Conservation (phyloP, 805 yeast genomes). For the Yamadazyma laniorum region DNA sequence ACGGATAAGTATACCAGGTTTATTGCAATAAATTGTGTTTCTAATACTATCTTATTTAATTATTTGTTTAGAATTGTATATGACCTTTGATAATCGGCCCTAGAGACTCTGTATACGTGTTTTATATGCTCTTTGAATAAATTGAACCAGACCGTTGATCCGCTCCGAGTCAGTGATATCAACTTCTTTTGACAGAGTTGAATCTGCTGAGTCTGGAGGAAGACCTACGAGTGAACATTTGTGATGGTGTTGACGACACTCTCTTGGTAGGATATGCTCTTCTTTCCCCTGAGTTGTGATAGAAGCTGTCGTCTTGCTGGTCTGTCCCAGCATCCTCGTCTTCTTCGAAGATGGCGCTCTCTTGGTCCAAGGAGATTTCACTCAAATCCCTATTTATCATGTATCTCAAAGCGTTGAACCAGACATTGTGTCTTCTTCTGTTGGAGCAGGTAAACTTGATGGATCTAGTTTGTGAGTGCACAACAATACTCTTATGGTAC, state of each 20-base stretch:
- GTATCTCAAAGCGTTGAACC: slow-evolving; percentile 83
- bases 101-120: no score
- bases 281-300: slow-evolving; percentile 18
- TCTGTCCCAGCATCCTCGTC: slow-evolving; percentile 16
- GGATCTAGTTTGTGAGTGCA: slow-evolving; percentile 63
- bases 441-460: slow-evolving; percentile 85
- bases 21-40: background rate
- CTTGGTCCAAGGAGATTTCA: slow-evolving; percentile 47
- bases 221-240: slow-evolving; percentile 14
- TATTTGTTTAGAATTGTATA: no score
- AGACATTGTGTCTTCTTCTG: slow-evolving; percentile 81
- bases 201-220: slow-evolving; percentile 18
- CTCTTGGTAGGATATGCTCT: slow-evolving; percentile 23
- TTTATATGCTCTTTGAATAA: no score
- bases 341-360: slow-evolving; percentile 17
- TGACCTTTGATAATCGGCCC: no score
- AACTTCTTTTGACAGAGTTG: slow-evolving; percentile 17
- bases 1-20: background rate
- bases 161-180: no score
- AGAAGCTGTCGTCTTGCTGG: slow-evolving; percentile 16
- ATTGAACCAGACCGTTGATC: no score
- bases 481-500: slow-evolving; percentile 77
- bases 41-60: background rate
- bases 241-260: slow-evolving; percentile 17
- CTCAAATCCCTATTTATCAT: slow-evolving; percentile 64